phyloP scores from a whole-genome alignment of 345 rosid species.

The Brassica nigra region DNA sequence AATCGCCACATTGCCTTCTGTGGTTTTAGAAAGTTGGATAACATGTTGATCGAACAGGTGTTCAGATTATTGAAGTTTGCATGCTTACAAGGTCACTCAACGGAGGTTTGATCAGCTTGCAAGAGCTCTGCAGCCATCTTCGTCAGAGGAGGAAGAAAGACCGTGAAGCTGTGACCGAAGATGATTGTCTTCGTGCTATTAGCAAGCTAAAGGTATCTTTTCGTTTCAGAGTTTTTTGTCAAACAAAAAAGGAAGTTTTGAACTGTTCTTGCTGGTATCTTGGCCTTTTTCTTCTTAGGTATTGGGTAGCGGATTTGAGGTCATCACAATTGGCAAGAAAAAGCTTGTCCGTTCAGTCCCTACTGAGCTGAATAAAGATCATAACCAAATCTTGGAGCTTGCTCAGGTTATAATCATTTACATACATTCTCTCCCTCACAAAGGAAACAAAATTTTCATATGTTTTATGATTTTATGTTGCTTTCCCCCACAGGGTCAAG shows the following conservation, averaged over 20 bases:
- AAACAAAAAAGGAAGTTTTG: background rate
- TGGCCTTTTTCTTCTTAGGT: conserved; percentile 41
- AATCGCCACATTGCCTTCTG: background rate
- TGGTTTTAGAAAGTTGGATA: background rate
- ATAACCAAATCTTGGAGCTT: conserved; percentile 81
- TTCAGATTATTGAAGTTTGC: conserved; percentile 94
- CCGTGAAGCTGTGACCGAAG: conserved; percentile 85
- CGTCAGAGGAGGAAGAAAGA: conserved; percentile 68
- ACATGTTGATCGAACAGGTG: conserved; percentile 59
- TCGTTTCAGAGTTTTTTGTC: background rate
- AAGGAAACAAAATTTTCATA: background rate
- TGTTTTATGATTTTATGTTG: background rate
- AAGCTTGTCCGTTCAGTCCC: conserved; percentile 92
- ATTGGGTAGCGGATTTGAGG: conserved; percentile 90
- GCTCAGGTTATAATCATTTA: conserved; percentile 58
- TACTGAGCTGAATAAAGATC: conserved; percentile 97
- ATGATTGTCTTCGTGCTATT: conserved; percentile 94
- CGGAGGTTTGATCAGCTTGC: conserved; percentile 88
- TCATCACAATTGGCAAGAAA: conserved; percentile 81
- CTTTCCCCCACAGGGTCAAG: conserved; percentile 58
- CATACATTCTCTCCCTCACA: background rate
- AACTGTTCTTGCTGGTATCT: background rate
- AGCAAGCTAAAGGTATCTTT: conserved; percentile 80
- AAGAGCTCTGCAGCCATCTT: conserved; percentile 78
- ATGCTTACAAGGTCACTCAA: conserved; percentile 79